Base-by-base conservation (phyloP, 495 filamentous ascomycete genomes). In the Penicillium samsonianum region DNA sequence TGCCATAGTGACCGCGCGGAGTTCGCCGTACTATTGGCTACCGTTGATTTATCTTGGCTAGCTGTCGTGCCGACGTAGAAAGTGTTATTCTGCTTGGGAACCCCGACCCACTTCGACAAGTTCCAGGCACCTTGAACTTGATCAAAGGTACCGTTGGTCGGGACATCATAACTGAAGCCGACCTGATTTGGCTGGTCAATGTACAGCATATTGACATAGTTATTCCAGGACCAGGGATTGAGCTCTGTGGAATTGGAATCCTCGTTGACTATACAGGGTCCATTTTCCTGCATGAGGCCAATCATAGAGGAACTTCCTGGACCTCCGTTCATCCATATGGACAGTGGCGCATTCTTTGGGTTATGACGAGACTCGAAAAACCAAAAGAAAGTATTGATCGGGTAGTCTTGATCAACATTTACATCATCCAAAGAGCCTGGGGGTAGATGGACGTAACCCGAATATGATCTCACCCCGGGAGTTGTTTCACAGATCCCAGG, bases 111-210 rank as follows among this genome's bases (percentile, higher is more conserved):
- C 28, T 65, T 43, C 5, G 76, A 72, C 28, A 73, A 63, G 28
- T 74, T 63, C 59, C 71, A 69, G 9, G 61, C 55, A 8, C 66
- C 67, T 11, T 63, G 62, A 22, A 75, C 56, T 19, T 79, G 68
- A 60, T 81, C 71, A 38, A 67, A 67, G 9, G 78, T 80, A 22
- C 81, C 74, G 38, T 78, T 78, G 14, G 71, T 73, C 2, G 64
- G 61, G 4, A 70, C 60, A 42, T 77, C 76, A 60, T 87, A 88
- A 35, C 81, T 85, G 60, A 87, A 88, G 0, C 86, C 86, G 3
- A 79, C 76, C 26, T 84, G 82, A 38, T 79, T 81, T 2, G 86
- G 86, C 69, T 89, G 82, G 58, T 87, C 85, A 48, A 89, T 77
- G 62, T 83, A 89, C 16, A 86, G 70, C 77, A 85, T 83, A 58